A percentile compares a stretch with the other conserved stretches of the same genome.
Evolutionary conservation across 352 stramenopile species (phyloP).

Genomic region (Phytophthora lateralis): DNA sequence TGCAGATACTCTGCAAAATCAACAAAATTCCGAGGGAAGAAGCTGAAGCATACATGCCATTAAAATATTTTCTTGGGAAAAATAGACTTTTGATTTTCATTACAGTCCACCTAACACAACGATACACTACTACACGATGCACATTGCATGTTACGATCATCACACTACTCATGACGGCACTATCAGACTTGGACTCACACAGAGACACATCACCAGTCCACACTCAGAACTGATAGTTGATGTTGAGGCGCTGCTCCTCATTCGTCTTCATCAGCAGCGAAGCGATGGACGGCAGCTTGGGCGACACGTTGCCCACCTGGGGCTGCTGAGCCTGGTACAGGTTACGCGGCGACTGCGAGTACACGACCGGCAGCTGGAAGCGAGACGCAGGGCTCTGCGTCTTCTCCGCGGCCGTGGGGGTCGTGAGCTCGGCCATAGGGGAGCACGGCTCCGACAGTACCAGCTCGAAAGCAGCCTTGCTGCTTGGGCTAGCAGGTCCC

Average conservation of each 20-base stretch:
- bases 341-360: conserved; percentile 18
- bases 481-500: conserved; percentile 52
- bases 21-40: no score
- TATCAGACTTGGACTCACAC: conserved; percentile 18
- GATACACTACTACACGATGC: conserved; percentile 5
- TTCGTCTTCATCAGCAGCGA: conserved; percentile 52
- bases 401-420: conserved; percentile 28
- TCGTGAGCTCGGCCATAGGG: conserved; percentile 46
- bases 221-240: conserved; percentile 40
- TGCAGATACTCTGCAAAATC: neutral
- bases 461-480: conserved; percentile 62
- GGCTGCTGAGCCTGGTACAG: conserved; percentile 20
- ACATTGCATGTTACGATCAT: conserved; percentile 1
- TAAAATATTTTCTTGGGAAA: conserved; percentile 4
- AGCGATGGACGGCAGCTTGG: conserved; percentile 63
- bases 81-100: conserved; percentile 22
- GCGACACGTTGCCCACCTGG: conserved; percentile 28
- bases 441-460: conserved; percentile 71
- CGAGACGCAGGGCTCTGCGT: conserved; percentile 6
- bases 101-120: conserved; percentile 33
- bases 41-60: no score
- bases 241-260: conserved; percentile 25
- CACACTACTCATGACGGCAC: conserved; percentile 21
- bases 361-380: conserved; percentile 33
- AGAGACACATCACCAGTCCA: conserved; percentile 8